Evolutionary conservation across 805 yeast species (phyloP), one percentile per base, ranked within the genome.

Genomic region (Brettanomyces custersianus): DNA sequence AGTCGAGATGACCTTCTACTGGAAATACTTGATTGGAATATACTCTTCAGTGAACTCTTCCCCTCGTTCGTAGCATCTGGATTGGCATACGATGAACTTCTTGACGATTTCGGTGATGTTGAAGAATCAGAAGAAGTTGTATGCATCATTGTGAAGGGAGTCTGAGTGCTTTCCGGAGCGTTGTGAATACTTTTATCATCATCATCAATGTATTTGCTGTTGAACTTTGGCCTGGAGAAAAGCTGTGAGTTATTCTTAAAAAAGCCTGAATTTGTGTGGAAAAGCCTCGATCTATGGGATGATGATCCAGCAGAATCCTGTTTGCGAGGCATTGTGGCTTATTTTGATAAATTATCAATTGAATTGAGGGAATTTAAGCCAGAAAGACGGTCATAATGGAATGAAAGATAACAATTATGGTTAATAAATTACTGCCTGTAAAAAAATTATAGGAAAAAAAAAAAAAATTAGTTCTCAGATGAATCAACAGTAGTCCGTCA

Each of bases 31-130:
- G 28, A 17, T 17, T 20, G 21, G 13, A 31, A 31, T n/a, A 31
- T 10, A 5, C 20, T n/a, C n/a, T 21, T 31, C 12, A 31, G 16
- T 5, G 33, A 10, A 5, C 24, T 5, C 20, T 20, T 20, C 16
- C 28, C 34, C 5, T 26, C 10, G 11, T 13, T 12, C 9, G 25
- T 10, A 7, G 19, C 26, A 5, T 26, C 12, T 31, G 38, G 21
- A 15, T 16, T 23, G 4, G 30, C 31, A 10, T 34, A 35, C 10
- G 54, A 49, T 10, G 47, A 33, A 20, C 40, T 42, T 31, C 56
- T 44, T 17, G 57, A 42, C 6, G 44, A 23, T 16, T 21, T 38
- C 12, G 48, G 48, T 18, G 49, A 44, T 2, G 46, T 36, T 7
- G 46, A 42, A 12, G 35, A 20, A 6, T 36, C 37, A 20, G 48